phyloP scores from a whole-genome alignment of 2,329 filamentous ascomycete genomes.

The Aspergillus pseudotamarii region DNA sequence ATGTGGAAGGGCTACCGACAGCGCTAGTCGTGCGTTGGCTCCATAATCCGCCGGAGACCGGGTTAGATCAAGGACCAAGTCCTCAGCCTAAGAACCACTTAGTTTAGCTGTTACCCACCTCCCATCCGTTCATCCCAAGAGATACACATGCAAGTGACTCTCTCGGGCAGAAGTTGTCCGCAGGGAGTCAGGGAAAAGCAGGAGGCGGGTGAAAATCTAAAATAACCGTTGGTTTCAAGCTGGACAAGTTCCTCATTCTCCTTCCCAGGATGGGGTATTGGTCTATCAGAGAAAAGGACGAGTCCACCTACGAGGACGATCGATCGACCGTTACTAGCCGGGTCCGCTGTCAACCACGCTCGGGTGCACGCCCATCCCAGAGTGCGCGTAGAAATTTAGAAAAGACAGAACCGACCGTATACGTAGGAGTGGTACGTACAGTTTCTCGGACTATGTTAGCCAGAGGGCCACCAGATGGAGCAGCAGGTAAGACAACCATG shows the following conservation, averaged over 20 bases:
- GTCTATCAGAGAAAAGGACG: not conserved
- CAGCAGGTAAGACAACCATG: slow-evolving; percentile 15
- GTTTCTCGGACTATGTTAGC: not conserved
- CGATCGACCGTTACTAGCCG: slow-evolving; percentile 9
- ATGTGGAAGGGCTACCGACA: slow-evolving; percentile 29
- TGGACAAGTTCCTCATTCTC: not conserved
- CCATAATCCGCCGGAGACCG: slow-evolving; percentile 32
- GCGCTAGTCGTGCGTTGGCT: slow-evolving; percentile 29
- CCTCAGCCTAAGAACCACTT: slow-evolving; percentile 27
- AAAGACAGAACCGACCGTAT: not conserved
- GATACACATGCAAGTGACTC: slow-evolving; percentile 12
- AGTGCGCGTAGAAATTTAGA: not conserved
- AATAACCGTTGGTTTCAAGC: not conserved
- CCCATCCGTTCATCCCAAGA: slow-evolving; percentile 26
- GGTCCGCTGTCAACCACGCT: slow-evolving; percentile 12
- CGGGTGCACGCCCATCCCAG: not conserved
- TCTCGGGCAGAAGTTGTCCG: not conserved
- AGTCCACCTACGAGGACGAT: not conserved
- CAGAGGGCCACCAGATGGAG: slow-evolving; percentile 13
- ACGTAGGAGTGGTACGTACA: slow-evolving; percentile 16
- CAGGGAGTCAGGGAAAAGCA: not conserved
- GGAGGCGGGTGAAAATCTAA: not conserved
- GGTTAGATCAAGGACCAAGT: slow-evolving; percentile 24
- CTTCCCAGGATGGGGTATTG: not conserved
- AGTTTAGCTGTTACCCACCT: slow-evolving; percentile 26